A percentile compares a stretch with the other conserved stretches of the same genome.
Evolutionary conservation across 1,284 basidiomycete species (phyloP).

Genomic region (Ceratobasidium sp.): DNA sequence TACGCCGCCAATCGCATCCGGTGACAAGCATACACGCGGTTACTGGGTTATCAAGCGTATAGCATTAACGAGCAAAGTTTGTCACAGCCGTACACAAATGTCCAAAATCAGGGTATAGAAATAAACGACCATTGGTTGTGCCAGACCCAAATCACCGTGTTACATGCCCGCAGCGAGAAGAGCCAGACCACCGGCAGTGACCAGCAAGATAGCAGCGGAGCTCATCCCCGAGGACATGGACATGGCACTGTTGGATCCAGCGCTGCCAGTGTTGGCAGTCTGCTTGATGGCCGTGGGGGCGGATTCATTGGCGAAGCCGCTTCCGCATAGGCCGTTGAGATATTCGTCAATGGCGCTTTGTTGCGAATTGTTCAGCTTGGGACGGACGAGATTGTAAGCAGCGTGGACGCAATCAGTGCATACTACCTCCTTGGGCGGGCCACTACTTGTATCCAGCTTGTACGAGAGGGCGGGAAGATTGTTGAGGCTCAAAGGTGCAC

Average conservation of each 20-base stretch:
- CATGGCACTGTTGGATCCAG: constrained; percentile 5
- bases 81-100: too few relatives aligned
- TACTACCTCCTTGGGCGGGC: not conserved
- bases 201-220: not conserved
- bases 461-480: not conserved
- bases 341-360: not conserved
- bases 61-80: too few relatives aligned
- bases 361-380: not conserved
- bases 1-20: too few relatives aligned
- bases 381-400: constrained; percentile 11
- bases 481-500: not conserved
- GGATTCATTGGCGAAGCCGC: constrained; percentile 1
- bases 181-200: not conserved
- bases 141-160: too few relatives aligned
- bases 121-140: too few relatives aligned
- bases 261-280: not conserved
- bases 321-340: not conserved
- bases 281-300: not conserved
- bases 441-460: not conserved
- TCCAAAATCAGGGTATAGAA: too few relatives aligned
- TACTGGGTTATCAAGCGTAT: too few relatives aligned
- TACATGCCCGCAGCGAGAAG: too few relatives aligned
- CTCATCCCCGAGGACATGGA: not conserved
- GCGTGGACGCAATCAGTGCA: constrained; percentile 20
- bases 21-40: too few relatives aligned